Percentiles rank a stretch among this genome's conserved stretches.
Evolutionary conservation across 495 filamentous ascomycete species (phyloP).

Genomic region (Hypoxylon trugodes): DNA sequence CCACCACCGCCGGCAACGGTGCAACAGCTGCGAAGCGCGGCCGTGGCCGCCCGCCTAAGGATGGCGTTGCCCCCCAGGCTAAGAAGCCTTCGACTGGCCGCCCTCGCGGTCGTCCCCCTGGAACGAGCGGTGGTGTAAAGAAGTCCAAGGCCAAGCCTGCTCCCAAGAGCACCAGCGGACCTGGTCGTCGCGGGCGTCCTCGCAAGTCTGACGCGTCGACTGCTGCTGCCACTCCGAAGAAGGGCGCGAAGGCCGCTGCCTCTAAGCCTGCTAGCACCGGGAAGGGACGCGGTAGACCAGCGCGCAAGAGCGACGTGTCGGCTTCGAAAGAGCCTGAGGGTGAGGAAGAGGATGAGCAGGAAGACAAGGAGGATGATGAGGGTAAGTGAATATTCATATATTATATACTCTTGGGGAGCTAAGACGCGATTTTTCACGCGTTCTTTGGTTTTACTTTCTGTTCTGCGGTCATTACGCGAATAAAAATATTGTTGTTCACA

Average conservation of each 20-base stretch:
- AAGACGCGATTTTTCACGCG: neutral
- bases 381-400: conserved; percentile 27
- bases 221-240: conserved; percentile 36
- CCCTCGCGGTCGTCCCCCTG: conserved; percentile 56
- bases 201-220: conserved; percentile 39
- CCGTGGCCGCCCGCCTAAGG: conserved; percentile 54
- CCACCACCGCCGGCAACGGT: conserved; percentile 21
- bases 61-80: conserved; percentile 46
- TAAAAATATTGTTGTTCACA: neutral
- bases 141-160: conserved; percentile 45
- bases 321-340: conserved; percentile 29
- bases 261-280: conserved; percentile 33
- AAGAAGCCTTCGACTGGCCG: conserved; percentile 51
- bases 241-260: conserved; percentile 37
- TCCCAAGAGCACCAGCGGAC: conserved; percentile 8
- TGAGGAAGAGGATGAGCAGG: conserved; percentile 32
- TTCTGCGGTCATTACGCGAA: neutral
- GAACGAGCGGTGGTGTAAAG: conserved; percentile 47
- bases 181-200: conserved; percentile 48
- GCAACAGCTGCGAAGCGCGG: conserved; percentile 50
- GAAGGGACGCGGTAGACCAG: conserved; percentile 30
- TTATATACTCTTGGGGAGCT: neutral
- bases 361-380: conserved; percentile 28
- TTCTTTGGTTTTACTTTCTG: neutral
- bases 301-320: conserved; percentile 27